Evolutionary conservation across 1,284 basidiomycete species (phyloP).

Genomic region (Ceratobasidium theobromae): DNA sequence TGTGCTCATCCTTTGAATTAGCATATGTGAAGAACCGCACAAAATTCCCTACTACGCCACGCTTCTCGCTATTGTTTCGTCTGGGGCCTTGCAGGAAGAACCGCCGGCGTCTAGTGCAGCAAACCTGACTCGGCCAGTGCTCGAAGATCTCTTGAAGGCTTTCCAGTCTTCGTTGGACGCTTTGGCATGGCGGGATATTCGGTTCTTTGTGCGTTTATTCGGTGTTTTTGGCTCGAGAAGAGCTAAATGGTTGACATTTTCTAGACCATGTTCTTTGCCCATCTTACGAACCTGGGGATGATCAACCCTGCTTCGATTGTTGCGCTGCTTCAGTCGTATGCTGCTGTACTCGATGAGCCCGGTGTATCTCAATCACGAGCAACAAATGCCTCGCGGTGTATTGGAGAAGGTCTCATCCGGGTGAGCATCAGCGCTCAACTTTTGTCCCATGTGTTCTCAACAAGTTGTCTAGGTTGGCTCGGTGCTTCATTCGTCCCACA

Average conservation of each 20-base stretch:
- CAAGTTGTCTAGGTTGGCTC: constrained; percentile 38
- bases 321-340: constrained; percentile 76
- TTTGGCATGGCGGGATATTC: constrained; percentile 82
- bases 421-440: constrained; percentile 48
- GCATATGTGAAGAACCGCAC: constrained; percentile 85
- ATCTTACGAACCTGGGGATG: constrained; percentile 73
- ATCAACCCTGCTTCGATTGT: constrained; percentile 76
- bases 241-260: constrained; percentile 22
- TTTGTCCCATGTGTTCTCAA: constrained; percentile 37
- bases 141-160: constrained; percentile 85
- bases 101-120: constrained; percentile 31
- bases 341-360: constrained; percentile 84
- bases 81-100: constrained; percentile 35
- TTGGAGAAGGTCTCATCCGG: constrained; percentile 83
- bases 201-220: constrained; percentile 68
- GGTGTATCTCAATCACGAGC: constrained; percentile 85
- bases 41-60: constrained; percentile 88
- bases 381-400: constrained; percentile 81
- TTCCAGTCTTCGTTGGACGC: constrained; percentile 86
- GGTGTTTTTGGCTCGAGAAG: background rate
- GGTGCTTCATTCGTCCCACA: constrained; percentile 34
- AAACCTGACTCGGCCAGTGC: constrained; percentile 65
- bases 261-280: constrained; percentile 88
- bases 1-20: constrained; percentile 40
- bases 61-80: constrained; percentile 73